Conservation (phyloP, 106 monocot species). For the Iris macrosiphon region DNA sequence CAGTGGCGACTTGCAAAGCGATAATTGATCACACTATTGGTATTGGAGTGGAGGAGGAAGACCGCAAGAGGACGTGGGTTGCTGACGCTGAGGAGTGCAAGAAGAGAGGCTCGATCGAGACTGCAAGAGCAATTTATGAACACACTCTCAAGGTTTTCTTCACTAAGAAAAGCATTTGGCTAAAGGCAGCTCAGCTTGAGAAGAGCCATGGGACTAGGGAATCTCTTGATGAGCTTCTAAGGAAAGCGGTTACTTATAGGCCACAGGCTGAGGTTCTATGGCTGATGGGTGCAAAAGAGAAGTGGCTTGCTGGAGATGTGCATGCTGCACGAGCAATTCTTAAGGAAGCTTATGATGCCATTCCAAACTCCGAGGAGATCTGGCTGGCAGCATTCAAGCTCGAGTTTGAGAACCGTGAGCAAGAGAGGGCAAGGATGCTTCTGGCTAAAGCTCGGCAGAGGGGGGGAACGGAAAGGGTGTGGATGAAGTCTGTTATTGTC, state of each 20-base stretch:
- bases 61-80: slow-evolving; percentile 95
- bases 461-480: slow-evolving; percentile 96
- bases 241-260: slow-evolving; percentile 81
- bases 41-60: slow-evolving; percentile 93
- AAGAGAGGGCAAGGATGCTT: slow-evolving; percentile 94
- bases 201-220: slow-evolving; percentile 95
- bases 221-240: slow-evolving; percentile 82
- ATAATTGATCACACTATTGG: slow-evolving; percentile 80
- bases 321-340: slow-evolving; percentile 90
- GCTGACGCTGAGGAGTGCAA: slow-evolving; percentile 99
- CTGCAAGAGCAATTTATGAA: slow-evolving; percentile 87
- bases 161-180: slow-evolving; percentile 96
- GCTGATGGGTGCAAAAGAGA: slow-evolving; percentile 99
- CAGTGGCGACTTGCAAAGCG: slow-evolving; percentile 81
- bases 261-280: slow-evolving; percentile 96
- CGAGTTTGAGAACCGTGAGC: slow-evolving; percentile 95
- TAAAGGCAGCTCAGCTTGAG: slow-evolving; percentile 95
- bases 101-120: slow-evolving; percentile 95
- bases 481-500: slow-evolving; percentile 99
- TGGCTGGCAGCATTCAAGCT: slow-evolving; percentile 99
- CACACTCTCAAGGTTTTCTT: slow-evolving; percentile 80
- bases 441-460: slow-evolving; percentile 90
- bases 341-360: slow-evolving; percentile 97
- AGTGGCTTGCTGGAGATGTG: slow-evolving; percentile 97
- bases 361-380: slow-evolving; percentile 96